Evolutionary conservation across 2,329 filamentous ascomycete species (phyloP), one percentile per base, ranked within the genome.

Genomic region (Chaetoscypha palmicola): DNA sequence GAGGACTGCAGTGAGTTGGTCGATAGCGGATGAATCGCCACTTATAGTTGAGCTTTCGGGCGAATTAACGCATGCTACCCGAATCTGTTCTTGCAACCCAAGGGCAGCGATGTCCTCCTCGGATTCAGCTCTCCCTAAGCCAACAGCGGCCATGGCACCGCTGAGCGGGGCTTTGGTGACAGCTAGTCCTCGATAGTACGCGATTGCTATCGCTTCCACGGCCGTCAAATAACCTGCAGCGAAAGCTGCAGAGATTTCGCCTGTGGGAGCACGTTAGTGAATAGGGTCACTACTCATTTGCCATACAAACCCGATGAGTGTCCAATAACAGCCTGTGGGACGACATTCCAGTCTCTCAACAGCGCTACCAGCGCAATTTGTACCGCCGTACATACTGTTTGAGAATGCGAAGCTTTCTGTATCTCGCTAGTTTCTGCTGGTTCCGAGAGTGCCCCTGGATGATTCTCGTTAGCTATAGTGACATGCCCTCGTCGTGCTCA

Each of bases 231-330:
- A 53, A 2, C 62, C 64, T 1, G 64, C 54, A 1, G 67, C 60
- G 39, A 67, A 72, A 0, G 70, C 69, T 2, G 70, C 70, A 3
- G 54, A 68, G 26, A 73, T 71, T 47, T 73, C 70, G 1, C 66
- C 66, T 4, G 17, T 4, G 3, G 16, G 10, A 16, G n/a, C 32
- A 12, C 9, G 16, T 5, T 10, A 14, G n/a, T 34, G 5, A 35
- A 37, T 23, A 37, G 11, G 3, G 12, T 28, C 3, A 39, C 2
- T 11, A 39, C 4, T 16, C 9, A 23, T 8, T 5, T 7, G 17
- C 7, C 4, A 28, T 28, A 17, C 36, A 26, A 9, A 37, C 70
- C 70, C 26, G 61, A 64, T 2, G 68, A 72, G 51, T 73, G 70
- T 1, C 70, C 68, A 4, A 64, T 57, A 0, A 71, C 67, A 2